Conservation (phyloP, 345 rosid genomes). For the Anacardium occidentale region DNA sequence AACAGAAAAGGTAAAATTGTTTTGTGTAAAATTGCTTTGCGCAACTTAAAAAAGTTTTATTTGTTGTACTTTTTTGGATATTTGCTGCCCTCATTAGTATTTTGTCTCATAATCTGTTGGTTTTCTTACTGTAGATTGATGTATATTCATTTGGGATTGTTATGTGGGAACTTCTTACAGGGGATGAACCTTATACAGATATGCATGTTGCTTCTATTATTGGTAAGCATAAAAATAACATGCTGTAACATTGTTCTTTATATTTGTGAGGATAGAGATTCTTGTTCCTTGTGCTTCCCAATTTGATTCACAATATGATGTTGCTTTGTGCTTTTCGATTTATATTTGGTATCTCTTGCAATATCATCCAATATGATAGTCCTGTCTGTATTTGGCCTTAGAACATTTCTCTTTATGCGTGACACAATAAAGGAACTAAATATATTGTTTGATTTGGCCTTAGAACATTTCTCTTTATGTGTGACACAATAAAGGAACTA, state of each 20-base stretch:
- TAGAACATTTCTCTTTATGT: neutral
- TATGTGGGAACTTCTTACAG: constrained; percentile 98
- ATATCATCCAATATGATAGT: neutral
- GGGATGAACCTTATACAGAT: constrained; percentile 91
- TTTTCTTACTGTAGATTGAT: constrained; percentile 61
- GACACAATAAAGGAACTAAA: constrained; percentile 8
- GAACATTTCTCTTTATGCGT: neutral
- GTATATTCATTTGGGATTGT: constrained; percentile 97
- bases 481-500: constrained; percentile 5
- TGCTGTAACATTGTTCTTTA: no score
- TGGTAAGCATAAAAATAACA: constrained; percentile 44
- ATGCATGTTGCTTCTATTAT: constrained; percentile 96
- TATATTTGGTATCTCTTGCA: neutral
- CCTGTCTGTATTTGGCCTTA: neutral
- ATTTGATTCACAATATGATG: neutral
- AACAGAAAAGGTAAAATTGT: constrained; percentile 74
- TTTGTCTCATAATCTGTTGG: constrained; percentile 1
- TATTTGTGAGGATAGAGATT: neutral
- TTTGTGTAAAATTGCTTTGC: neutral
- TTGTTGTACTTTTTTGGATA: neutral
- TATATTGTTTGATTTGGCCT: neutral
- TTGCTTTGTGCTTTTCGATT: neutral
- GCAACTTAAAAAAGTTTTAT: neutral
- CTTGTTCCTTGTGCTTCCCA: neutral
- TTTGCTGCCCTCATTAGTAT: neutral